phyloP scores from a whole-genome alignment of 768 basidiomycete genomes.

The Pleurotus djamor region DNA sequence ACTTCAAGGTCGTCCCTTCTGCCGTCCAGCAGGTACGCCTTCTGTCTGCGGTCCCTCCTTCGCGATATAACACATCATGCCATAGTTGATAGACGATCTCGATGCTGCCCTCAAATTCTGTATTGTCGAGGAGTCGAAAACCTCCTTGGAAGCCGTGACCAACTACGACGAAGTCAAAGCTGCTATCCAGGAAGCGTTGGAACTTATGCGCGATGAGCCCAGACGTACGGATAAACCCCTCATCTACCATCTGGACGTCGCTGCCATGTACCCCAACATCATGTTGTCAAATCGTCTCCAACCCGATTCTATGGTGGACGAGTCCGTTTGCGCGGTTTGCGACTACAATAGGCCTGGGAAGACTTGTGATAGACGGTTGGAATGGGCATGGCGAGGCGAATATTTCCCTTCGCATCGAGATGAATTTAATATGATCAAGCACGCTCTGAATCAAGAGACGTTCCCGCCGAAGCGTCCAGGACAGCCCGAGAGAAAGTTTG shows the following conservation, averaged over 20 bases:
- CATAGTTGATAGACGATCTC: conserved; percentile 88
- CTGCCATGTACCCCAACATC: conserved; percentile 99
- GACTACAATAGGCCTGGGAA: conserved; percentile 98
- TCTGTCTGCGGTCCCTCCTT: not conserved
- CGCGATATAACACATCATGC: conserved; percentile 4
- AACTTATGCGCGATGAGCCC: conserved; percentile 89
- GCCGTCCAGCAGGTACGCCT: conserved; percentile 76
- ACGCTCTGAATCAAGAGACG: conserved; percentile 91
- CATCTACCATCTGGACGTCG: conserved; percentile 98
- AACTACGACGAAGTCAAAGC: conserved; percentile 94
- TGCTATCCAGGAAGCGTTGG: conserved; percentile 74
- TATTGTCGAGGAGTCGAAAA: conserved; percentile 81
- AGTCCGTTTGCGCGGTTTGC: conserved; percentile 95
- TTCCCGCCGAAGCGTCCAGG: conserved; percentile 83
- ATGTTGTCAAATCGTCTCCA: conserved; percentile 99
- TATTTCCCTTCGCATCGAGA: conserved; percentile 97
- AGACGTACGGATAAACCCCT: conserved; percentile 87
- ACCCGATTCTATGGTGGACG: conserved; percentile 96
- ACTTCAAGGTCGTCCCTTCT: conserved; percentile 91
- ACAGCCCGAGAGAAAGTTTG: conserved; percentile 74
- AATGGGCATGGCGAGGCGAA: conserved; percentile 99
- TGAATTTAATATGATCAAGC: conserved; percentile 98
- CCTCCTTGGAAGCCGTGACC: conserved; percentile 76
- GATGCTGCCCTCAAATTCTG: conserved; percentile 91
- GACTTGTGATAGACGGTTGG: conserved; percentile 87